Evolutionary conservation across 768 basidiomycete genomes (phyloP), one percentile per base, ranked within the genome.

Genomic region (Boletellus emodensis): DNA sequence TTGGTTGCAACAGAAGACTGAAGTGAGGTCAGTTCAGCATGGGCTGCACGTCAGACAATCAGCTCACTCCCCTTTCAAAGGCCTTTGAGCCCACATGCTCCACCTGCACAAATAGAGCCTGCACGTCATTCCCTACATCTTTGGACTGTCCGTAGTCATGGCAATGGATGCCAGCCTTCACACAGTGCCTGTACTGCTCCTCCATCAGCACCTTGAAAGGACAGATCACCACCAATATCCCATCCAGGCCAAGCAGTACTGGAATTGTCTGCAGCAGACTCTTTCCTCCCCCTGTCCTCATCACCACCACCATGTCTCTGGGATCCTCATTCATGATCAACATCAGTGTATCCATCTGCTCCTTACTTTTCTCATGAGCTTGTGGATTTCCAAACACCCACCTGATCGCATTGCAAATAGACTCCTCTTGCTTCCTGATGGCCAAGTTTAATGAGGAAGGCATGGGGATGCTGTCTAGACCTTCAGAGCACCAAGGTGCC

Each of bases 81-180:
- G 30, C 7, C n/a, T n/a, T n/a, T n/a, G 3, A n/a, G 9, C 10
- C 18, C 4, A 52, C 17, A 6, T 55, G 49, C 14, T 55, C 53
- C 1, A 55, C 53, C 14, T 55, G 53, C 8, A 48, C 24, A 14
- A 55, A 55, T 9, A 55, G 17, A 14, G 52, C 18, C 26, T 55
- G 53, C 1, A 26, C 26, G 0, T 44, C 49, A n/a, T n/a, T n/a
- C n/a, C n/a, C n/a, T 35, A 35, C 10, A 11, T 35, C 34, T 15
- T 8, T 8, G 34, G 34, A 6, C n/a, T n/a, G n/a, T n/a, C n/a
- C n/a, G n/a, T n/a, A n/a, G n/a, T n/a, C n/a, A n/a, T n/a, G n/a
- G n/a, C n/a, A n/a, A n/a, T n/a, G n/a, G n/a, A n/a, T n/a, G n/a
- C n/a, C n/a, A 35, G 13, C 34, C 5, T 15, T 12, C 11, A 35